Evolutionary conservation across 116 monocot genomes (phyloP), one percentile per base, ranked within the genome.

Genomic region (Iris pallida): DNA sequence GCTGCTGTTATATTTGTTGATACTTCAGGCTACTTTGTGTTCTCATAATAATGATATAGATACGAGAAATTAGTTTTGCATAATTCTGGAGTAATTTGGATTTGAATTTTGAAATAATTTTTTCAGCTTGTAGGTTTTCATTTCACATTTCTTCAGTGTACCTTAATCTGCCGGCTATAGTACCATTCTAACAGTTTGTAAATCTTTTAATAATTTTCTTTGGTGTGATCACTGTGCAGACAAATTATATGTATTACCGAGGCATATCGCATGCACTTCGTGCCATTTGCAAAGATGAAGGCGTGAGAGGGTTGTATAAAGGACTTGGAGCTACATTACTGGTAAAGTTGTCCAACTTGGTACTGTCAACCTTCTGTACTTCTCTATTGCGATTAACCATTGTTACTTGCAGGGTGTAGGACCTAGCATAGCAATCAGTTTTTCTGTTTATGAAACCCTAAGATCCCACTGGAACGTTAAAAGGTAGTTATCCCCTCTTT

Each of bases 271-370:
- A 86, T 80, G 78, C 93, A 54, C 79, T 86, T 65, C 78, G 69
- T 78, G 47, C 89, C 60, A 93, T 93, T 48, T 84, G 86, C 66
- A 80, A 76, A 72, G 86, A 89, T 66, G 93, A 93, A 74, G 86
- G 93, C 48, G 9, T 79, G 41, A 80, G 65, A 65, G 93, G 89
- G 16, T 68, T 93, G 15, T 93, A 93, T 55, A 93, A 89, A 71
- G 93, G 89, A 5, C 89, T 93, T 76, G 93, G 93, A 53, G 80
- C 89, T 56, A 89, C 93, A 53, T 78, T 93, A 30, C 44, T 93
- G 75, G 93, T 88, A 84, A 76, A 47, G 4, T 56, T 76, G 12
- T 69, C 46, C 12, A 20, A 42, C 20, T 4, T 58, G 14, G 42
- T n/a, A 55, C 1, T 59, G 46, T 40, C 30, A 19, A 20, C 43